Evolutionary conservation across 352 stramenopile genomes (phyloP).

Genomic region (Peronospora farinosa): DNA sequence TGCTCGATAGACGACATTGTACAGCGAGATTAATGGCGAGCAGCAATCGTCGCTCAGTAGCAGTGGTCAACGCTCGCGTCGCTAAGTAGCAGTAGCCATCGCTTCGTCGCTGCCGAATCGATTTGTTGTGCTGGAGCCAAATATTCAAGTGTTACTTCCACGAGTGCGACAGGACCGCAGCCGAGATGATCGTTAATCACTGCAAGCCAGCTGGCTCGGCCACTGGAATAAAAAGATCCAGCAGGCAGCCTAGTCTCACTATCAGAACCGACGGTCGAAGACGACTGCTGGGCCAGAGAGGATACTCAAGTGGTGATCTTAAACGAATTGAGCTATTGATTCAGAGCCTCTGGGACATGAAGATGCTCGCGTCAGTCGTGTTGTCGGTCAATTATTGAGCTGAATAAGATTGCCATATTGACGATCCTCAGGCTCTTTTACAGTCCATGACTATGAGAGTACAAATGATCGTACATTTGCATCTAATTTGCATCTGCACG

Average conservation of each 20-base stretch:
- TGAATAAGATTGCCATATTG: conserved; percentile 14
- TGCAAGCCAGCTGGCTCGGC: neutral
- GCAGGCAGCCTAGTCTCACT: neutral
- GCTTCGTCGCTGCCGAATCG: conserved; percentile 4
- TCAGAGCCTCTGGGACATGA: conserved; percentile 12
- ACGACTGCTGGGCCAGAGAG: too few relatives aligned
- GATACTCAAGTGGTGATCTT: neutral
- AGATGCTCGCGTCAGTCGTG: conserved; percentile 6
- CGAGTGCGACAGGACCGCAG: neutral
- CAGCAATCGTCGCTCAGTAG: conserved; percentile 16
- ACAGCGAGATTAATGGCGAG: conserved; percentile 14
- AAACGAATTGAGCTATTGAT: neutral
- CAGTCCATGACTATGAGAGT: too few relatives aligned
- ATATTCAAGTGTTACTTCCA: conserved; percentile 9
- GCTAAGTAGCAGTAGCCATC: conserved; percentile 5
- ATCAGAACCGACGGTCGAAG: too few relatives aligned
- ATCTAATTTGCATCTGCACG: too few relatives aligned
- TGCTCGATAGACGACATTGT: neutral
- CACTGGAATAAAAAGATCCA: conserved; percentile 23
- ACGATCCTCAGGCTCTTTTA: too few relatives aligned
- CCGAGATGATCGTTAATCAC: neutral
- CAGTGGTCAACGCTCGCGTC: conserved; percentile 2
- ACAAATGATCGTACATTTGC: too few relatives aligned
- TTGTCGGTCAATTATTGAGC: conserved; percentile 8
- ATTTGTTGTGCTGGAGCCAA: conserved; percentile 7